Evolutionary conservation across 257 asterid genomes (phyloP).

Genomic region (Penstemon davidsonii): DNA sequence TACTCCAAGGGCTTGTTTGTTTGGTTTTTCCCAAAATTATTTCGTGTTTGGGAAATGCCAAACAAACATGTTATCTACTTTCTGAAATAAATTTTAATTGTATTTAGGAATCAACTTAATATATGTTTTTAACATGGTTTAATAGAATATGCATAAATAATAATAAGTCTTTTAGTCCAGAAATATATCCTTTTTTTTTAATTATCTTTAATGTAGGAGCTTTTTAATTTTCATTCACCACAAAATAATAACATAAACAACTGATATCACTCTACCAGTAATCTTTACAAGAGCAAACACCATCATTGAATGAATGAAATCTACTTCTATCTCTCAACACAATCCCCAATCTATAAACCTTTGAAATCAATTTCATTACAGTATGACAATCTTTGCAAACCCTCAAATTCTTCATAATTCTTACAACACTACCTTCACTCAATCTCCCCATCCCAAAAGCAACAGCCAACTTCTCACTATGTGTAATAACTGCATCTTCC

Average conservation of each 20-base stretch:
- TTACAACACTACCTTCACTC: conserved; percentile 36
- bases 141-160: too few species aligned
- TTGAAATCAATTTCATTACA: conserved; percentile 66
- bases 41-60: too few species aligned
- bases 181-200: too few species aligned
- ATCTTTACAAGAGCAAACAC: conserved; percentile 66
- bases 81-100: too few species aligned
- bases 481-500: conserved; percentile 56
- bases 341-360: conserved; percentile 52
- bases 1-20: too few species aligned
- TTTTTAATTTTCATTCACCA: too few species aligned
- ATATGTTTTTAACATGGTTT: too few species aligned
- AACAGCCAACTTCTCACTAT: conserved; percentile 73
- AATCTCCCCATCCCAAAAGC: conserved; percentile 64
- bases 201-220: too few species aligned
- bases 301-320: conserved; percentile 59
- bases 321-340: conserved; percentile 70
- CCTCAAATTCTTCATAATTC: conserved; percentile 74
- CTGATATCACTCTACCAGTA: conserved; percentile 46
- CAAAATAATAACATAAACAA: neutral
- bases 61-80: too few species aligned
- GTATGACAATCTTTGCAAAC: conserved; percentile 73
- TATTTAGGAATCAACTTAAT: too few species aligned
- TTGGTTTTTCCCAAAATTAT: too few species aligned
- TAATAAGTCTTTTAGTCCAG: too few species aligned